Evolutionary conservation across 2,329 filamentous ascomycete genomes (phyloP), one percentile per base, ranked within the genome.

Genomic region (Pyrenochaeta sp.): DNA sequence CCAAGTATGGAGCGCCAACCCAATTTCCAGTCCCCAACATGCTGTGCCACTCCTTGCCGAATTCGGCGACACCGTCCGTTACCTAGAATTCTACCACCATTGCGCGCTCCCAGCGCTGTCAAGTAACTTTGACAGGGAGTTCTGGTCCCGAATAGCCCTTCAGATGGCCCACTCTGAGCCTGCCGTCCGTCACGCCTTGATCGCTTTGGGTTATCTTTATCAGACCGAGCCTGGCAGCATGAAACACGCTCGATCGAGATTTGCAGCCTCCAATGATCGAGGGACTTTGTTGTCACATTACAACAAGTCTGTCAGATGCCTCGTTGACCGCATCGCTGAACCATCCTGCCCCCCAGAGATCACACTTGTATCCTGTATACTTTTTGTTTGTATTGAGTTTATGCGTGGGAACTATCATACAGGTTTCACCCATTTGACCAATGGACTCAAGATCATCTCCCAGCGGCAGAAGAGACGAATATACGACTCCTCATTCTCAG

Each of bases 301-400:
- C 50, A 80, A 77, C 56, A 77, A 77, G 47, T 76, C 80, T 5
- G 78, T 82, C 25, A 56, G 61, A 55, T 56, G 59, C 25, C 64
- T 77, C 27, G 66, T 81, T 9, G 70, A 73, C 25, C 65, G 60
- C 5, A 75, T 74, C 40, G 59, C 68, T n/a, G 70, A 71, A 24
- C 44, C 71, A 1, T 74, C 74, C 1, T 63, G 77, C 3, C 70
- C 72, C 4, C 68, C 78, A 1, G 67, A 74, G 46, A 61, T 73
- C n/a, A 74, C 75, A 2, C 70, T 83, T 22, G 78, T 82, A 45
- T 73, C 77, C 2, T 82, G 80, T 52, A 62, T 82, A 49, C 54
- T 82, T 0, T 82, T 82, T 58, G 69, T 81, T 5, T 78, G 74
- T 50, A 71, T 82, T 43, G 81, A 83, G 53, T 77, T 78, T 30